Base-by-base conservation (phyloP, 192 early-diverging fungal genomes). In the Coemansia sp. region DNA sequence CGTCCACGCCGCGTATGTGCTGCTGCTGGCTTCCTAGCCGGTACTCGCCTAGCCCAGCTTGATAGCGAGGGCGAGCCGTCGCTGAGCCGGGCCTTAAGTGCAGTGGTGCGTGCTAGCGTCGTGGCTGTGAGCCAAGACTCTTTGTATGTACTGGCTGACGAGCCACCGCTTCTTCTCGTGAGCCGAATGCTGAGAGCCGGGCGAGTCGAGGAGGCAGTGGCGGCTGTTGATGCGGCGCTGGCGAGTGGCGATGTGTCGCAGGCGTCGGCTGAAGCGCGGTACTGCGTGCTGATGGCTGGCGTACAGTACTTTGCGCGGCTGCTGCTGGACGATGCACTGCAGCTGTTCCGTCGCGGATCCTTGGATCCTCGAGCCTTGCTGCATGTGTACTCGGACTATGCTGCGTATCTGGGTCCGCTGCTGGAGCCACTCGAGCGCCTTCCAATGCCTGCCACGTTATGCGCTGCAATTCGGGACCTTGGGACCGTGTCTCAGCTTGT, bases 331-430 rank as follows among this genome's bases (percentile, higher is more conserved):
- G 82, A 84, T 16, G 73, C 82, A 2, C 69, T 76, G 53, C 74
- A 71, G 36, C 65, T 76, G 49, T 77, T 84, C 10, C 61, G 71
- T 3, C 77, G 78, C 16, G 78, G 77, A 2, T 16, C 18, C 6
- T 40, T 84, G 12, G 82, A 84, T 49, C 82, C 82, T 5, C 77
- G 82, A 3, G 78, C 74, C 31, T 40, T 84, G 57, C 40, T 79
- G 44, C 66, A 84, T 18, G 31, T 84, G 66, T 79, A 72, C 53
- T 69, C 82, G 2, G 77, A 76, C 20, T 43, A 70, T 36, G 43
- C 47, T 9, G 62, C 49, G n/a, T 79, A 72, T 34, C 43, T 79
- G 41, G 82, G 82, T 4, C 44, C 61, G 12, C 40, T 79, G 31
- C 71, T 84, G 11, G 60, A 68, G 18, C 82, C 82, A 5, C 76